These are phyloP conservation scores for Chloranthus sessilifolius DNA, from an alignment of 164 flowering plant genomes.

Conservation along the genomic window DNA sequence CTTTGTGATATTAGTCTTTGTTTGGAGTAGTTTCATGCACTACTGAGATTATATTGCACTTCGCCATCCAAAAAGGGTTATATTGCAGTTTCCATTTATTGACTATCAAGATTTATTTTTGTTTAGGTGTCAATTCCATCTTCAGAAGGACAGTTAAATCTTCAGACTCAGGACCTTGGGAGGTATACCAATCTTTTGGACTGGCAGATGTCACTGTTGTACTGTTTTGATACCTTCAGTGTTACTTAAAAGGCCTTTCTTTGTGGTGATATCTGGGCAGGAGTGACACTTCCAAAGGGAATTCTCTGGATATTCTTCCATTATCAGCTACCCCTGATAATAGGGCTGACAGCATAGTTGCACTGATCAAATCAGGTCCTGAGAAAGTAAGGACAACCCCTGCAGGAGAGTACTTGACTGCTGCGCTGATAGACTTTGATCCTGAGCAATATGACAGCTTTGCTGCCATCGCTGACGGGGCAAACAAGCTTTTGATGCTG, in stretches of 20 bases:
- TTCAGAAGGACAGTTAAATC: conserved; percentile 28
- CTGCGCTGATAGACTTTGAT: conserved; percentile 92
- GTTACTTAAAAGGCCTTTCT: background rate
- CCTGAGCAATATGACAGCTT: conserved; percentile 89
- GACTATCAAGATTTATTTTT: too few species aligned
- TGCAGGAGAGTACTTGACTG: conserved; percentile 95
- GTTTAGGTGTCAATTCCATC: conserved; percentile 69
- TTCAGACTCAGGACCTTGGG: conserved; percentile 31
- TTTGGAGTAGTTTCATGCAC: too few species aligned
- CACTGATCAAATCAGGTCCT: conserved; percentile 66
- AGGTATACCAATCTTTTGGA: conserved; percentile 32
- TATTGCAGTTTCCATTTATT: background rate
- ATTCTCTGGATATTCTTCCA: conserved; percentile 39
- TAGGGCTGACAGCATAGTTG: conserved; percentile 50
- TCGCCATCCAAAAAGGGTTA: too few species aligned
- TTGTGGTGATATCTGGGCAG: conserved; percentile 35
- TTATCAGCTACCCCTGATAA: conserved; percentile 38
- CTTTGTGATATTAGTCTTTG: too few species aligned
- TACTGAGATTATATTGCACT: too few species aligned
- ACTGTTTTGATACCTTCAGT: background rate
- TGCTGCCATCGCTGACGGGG: conserved; percentile 97
- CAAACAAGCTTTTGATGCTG: conserved; percentile 98
- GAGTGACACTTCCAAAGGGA: conserved; percentile 42
- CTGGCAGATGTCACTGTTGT: background rate
- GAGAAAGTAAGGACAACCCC: conserved; percentile 85